phyloP scores from a whole-genome alignment of 2,329 filamentous ascomycete genomes.

The Hypoxylon sp. region DNA sequence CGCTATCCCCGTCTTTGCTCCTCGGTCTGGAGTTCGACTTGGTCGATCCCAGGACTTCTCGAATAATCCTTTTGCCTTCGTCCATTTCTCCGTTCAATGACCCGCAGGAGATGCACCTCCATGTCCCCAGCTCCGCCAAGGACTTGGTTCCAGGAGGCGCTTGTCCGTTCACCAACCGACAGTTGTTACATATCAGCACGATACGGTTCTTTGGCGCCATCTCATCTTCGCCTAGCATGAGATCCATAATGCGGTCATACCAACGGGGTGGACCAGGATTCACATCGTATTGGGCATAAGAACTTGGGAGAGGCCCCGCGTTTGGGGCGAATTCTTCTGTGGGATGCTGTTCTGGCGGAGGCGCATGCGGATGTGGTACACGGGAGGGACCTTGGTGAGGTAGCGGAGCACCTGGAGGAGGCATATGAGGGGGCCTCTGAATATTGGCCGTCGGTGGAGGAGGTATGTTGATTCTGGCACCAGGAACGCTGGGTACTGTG shows the following conservation, averaged over 20 bases:
- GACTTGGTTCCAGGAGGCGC: constrained; percentile 87
- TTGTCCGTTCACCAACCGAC: constrained; percentile 93
- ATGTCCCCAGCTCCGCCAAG: constrained; percentile 83
- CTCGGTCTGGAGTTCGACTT: constrained; percentile 27
- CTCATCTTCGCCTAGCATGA: constrained; percentile 94
- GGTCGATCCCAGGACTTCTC: constrained; percentile 65
- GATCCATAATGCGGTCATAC: constrained; percentile 95
- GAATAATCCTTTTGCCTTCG: constrained; percentile 78
- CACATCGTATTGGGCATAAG: constrained; percentile 46
- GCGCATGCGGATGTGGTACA: constrained; percentile 41
- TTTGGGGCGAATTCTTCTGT: constrained; percentile 81
- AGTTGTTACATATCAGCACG: constrained; percentile 84
- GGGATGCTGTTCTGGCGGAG: constrained; percentile 52
- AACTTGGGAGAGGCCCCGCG: constrained; percentile 62
- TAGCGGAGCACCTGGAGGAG: constrained; percentile 49
- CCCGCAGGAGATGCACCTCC: constrained; percentile 90
- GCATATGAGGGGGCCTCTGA: constrained; percentile 55
- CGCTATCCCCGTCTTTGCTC: constrained; percentile 37
- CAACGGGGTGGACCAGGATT: constrained; percentile 69
- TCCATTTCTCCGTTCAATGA: constrained; percentile 84
- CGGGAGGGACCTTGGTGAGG: constrained; percentile 39
- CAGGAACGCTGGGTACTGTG: constrained; percentile 40
- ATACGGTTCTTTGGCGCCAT: constrained; percentile 91
- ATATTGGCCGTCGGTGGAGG: constrained; percentile 75
- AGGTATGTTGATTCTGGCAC: constrained; percentile 61